phyloP scores from a whole-genome alignment of 2,329 filamentous ascomycete species.

The Colletotrichum karsti region DNA sequence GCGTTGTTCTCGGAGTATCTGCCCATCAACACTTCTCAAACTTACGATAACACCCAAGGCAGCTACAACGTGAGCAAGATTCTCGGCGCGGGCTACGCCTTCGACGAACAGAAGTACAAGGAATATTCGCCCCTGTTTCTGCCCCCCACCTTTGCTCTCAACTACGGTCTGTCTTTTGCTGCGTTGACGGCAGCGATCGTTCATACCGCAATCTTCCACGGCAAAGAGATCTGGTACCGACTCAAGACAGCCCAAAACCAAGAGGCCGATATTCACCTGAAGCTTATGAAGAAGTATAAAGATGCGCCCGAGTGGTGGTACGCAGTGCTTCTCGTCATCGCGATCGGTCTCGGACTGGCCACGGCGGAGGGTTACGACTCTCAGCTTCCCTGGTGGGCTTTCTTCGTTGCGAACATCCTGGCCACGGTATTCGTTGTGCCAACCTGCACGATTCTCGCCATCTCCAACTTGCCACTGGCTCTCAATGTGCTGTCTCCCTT shows the following conservation, averaged over 20 bases:
- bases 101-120: slow-evolving; percentile 69
- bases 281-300: slow-evolving; percentile 63
- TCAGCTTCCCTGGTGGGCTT: slow-evolving; percentile 50
- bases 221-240: slow-evolving; percentile 50
- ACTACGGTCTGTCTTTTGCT: slow-evolving; percentile 51
- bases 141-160: slow-evolving; percentile 60
- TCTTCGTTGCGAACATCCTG: slow-evolving; percentile 45
- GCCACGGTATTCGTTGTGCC: slow-evolving; percentile 48
- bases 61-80: slow-evolving; percentile 61
- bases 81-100: slow-evolving; percentile 58
- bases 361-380: slow-evolving; percentile 65
- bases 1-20: slow-evolving; percentile 60
- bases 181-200: slow-evolving; percentile 61
- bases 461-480: slow-evolving; percentile 35
- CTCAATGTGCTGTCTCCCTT: slow-evolving; percentile 59
- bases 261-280: slow-evolving; percentile 65
- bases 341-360: slow-evolving; percentile 57
- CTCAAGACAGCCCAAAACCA: slow-evolving; percentile 47
- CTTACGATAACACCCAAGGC: slow-evolving; percentile 64
- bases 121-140: slow-evolving; percentile 41
- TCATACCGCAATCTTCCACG: slow-evolving; percentile 61
- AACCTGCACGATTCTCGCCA: slow-evolving; percentile 43
- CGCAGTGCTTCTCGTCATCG: slow-evolving; percentile 54
- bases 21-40: slow-evolving; percentile 61
- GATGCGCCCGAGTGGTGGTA: slow-evolving; percentile 71